Conservation (phyloP, 1,139 yeast species). For the Saccharomyces hybrid region DNA sequence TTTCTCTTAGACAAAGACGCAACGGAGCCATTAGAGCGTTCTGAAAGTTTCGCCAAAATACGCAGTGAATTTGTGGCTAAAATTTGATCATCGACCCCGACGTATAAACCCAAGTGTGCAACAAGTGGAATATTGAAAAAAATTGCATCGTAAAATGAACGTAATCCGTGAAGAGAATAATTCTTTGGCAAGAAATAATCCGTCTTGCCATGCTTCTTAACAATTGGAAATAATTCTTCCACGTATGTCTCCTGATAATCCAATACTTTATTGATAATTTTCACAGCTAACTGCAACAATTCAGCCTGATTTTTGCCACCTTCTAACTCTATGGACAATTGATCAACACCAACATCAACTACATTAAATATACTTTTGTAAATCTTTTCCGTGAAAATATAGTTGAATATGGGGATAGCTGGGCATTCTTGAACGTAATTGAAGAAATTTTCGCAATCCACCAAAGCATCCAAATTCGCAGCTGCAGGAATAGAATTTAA, state of each 20-base stretch:
- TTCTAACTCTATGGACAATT: conserved; percentile 36
- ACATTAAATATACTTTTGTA: conserved; percentile 50
- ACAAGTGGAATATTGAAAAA: conserved; percentile 60
- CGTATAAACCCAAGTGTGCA: conserved; percentile 60
- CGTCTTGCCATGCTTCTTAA: conserved; percentile 31
- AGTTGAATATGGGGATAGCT: conserved; percentile 56
- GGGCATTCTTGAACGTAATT: conserved; percentile 51
- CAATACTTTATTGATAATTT: conserved; percentile 42
- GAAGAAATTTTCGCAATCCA: conserved; percentile 36
- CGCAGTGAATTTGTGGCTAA: conserved; percentile 49
- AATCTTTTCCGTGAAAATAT: conserved; percentile 51
- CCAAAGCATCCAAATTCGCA: conserved; percentile 44
- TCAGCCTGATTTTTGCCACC: conserved; percentile 32
- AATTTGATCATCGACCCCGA: conserved; percentile 45
- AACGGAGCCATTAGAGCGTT: conserved; percentile 24
- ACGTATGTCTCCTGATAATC: conserved; percentile 47
- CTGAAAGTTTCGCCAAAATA: conserved; percentile 46
- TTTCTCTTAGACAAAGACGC: conserved; percentile 38
- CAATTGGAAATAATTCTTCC: conserved; percentile 42
- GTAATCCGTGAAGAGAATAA: conserved; percentile 54
- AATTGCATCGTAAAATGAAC: conserved; percentile 62
- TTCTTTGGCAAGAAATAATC: conserved; percentile 40
- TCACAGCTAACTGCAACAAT: conserved; percentile 35
- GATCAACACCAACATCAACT: conserved; percentile 50
- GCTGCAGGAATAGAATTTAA: conserved; percentile 43